Evolutionary conservation across 106 monocot species (phyloP).

Genomic region (Platanthera zijinensis): DNA sequence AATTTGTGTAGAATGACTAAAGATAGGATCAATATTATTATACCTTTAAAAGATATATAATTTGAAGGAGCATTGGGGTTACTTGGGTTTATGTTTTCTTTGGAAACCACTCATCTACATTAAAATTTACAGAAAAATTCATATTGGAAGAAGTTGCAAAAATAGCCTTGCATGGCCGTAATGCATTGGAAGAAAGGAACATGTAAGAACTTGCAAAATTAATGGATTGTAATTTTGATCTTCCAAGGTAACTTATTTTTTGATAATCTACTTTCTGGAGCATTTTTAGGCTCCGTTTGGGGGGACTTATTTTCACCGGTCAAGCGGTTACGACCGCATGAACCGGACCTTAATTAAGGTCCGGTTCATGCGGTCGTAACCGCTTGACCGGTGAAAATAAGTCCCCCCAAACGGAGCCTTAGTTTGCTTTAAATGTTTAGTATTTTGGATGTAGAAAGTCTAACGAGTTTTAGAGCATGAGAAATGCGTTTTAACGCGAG

Average conservation of each 20-base stretch:
- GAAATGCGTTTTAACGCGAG: too few species aligned
- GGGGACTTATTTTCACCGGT: too few species aligned
- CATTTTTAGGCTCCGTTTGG: not conserved
- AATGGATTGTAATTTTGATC: conserved; percentile 85
- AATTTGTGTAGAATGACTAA: not conserved
- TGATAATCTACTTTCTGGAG: not conserved
- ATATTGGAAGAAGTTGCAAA: conserved; percentile 67
- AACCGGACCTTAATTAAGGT: too few species aligned
- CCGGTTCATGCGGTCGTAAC: too few species aligned
- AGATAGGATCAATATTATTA: not conserved
- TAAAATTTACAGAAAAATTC: not conserved
- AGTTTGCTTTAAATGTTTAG: too few species aligned
- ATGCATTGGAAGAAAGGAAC: conserved; percentile 53
- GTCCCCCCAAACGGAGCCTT: too few species aligned
- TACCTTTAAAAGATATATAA: not conserved
- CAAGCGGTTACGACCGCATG: too few species aligned
- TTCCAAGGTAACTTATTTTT: conserved; percentile 50
- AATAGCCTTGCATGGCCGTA: conserved; percentile 47
- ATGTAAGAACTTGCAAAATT: conserved; percentile 34
- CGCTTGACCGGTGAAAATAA: too few species aligned
- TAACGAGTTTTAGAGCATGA: not conserved
- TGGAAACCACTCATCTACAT: too few species aligned
- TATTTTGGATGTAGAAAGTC: not conserved
- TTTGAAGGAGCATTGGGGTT: not conserved
- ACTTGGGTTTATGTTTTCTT: too few species aligned